Percentiles rank a stretch among this genome's conserved stretches.
Conservation (phyloP, 1,284 basidiomycete genomes). For the Ceratobasidium sp. region DNA sequence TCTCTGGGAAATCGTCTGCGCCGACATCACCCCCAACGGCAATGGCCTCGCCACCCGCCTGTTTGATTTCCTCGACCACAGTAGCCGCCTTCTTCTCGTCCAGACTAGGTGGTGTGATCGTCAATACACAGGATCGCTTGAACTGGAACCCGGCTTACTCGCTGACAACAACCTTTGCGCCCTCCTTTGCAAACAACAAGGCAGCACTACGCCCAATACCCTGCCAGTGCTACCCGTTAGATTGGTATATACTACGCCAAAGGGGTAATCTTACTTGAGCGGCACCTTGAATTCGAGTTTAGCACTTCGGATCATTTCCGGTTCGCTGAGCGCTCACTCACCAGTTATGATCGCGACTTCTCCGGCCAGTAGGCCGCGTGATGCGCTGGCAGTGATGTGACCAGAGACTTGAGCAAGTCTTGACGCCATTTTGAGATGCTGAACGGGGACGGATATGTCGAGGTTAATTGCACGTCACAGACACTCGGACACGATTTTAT, state of each 20-base stretch:
- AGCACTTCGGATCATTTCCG: slow-evolving; percentile 47
- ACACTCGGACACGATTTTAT: background rate
- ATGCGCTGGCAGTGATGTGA: slow-evolving; percentile 71
- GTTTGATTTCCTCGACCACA: slow-evolving; percentile 82
- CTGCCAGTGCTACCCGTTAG: slow-evolving; percentile 56
- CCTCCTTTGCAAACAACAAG: slow-evolving; percentile 84
- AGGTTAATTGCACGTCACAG: slow-evolving; percentile 16
- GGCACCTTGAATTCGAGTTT: slow-evolving; percentile 64
- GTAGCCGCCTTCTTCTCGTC: slow-evolving; percentile 73
- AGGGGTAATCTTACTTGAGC: slow-evolving; percentile 70
- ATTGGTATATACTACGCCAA: slow-evolving; percentile 1
- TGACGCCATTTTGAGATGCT: slow-evolving; percentile 64
- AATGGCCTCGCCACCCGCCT: slow-evolving; percentile 78
- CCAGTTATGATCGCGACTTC: slow-evolving; percentile 91
- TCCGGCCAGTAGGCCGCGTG: slow-evolving; percentile 76
- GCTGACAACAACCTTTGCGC: slow-evolving; percentile 87
- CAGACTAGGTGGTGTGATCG: slow-evolving; percentile 62
- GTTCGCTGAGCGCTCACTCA: slow-evolving; percentile 54
- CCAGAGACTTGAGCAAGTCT: slow-evolving; percentile 78
- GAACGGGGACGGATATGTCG: slow-evolving; percentile 59
- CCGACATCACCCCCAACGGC: slow-evolving; percentile 81
- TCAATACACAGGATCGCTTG: slow-evolving; percentile 26
- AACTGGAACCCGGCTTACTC: slow-evolving; percentile 71
- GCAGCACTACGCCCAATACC: slow-evolving; percentile 83
- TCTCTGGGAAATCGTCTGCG: slow-evolving; percentile 85